These are phyloP conservation scores for Nitzschia sp. DNA, from an alignment of 108 stramenopile genomes.

Conservation along the genomic window DNA sequence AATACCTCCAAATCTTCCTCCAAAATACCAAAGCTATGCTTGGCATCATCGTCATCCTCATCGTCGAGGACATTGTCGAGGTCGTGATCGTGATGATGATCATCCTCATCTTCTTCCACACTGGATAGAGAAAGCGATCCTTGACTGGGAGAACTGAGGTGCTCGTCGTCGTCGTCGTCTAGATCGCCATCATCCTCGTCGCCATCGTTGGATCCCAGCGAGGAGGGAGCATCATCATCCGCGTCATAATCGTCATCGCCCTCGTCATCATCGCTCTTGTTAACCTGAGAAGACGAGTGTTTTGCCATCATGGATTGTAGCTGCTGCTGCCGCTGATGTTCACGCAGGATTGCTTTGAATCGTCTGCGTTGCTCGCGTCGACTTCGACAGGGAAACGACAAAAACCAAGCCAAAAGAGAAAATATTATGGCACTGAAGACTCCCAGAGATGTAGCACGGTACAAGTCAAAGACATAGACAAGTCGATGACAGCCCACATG, in stretches of 20 bases:
- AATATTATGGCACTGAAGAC: background rate
- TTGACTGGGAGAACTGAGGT: background rate
- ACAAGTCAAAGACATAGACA: background rate
- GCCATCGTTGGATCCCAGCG: background rate
- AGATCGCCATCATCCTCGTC: background rate
- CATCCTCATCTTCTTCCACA: too few relatives aligned
- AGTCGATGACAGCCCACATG: conserved; percentile 8
- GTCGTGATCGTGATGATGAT: too few relatives aligned
- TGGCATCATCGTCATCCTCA: background rate
- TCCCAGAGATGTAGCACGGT: background rate
- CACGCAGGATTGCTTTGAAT: background rate
- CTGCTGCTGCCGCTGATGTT: background rate
- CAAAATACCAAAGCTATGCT: background rate
- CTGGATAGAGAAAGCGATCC: conserved; percentile 2
- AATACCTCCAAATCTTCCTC: conserved; percentile 2
- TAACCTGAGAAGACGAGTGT: too few relatives aligned
- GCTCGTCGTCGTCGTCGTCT: background rate
- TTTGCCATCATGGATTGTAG: background rate
- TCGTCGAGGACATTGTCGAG: too few relatives aligned
- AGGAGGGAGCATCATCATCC: too few relatives aligned
- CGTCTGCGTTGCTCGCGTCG: background rate
- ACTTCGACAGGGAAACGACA: conserved; percentile 5
- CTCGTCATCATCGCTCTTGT: too few relatives aligned
- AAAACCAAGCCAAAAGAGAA: background rate
- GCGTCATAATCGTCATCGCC: too few relatives aligned